Evolutionary conservation across 225 moss, liverwort and hornwort species (phyloP), one percentile per base, ranked within the genome.

Genomic region (Antitrichia curtipendula): DNA sequence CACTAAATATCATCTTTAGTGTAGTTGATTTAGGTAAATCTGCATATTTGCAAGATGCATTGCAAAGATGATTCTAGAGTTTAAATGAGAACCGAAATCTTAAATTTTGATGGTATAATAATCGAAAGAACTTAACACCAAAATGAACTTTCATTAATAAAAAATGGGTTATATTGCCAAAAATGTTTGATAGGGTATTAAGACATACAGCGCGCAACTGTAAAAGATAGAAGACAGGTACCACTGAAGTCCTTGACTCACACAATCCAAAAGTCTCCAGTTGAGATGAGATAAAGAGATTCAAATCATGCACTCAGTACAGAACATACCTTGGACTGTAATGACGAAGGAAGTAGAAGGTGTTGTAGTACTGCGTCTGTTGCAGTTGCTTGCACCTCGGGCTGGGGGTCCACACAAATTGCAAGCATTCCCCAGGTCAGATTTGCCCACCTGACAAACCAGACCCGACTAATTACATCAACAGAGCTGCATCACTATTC

Each of bases 341-440:
- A 40, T 80, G 90, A 76, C 79, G 88, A 91, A 87, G 88, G 75
- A 80, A 87, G 90, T 54, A 94, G 64, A 52, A 93, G 92, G 75
- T 86, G 83, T 53, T 83, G 83, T 58, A 90, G 75, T 17, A 91
- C 80, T 68, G 90, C 82, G 75, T 88, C 90, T 85, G 52, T 87
- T 77, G 92, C 94, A 64, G 76, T 79, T 88, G 87, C 80, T 90
- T 91, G 87, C 91, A 94, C 94, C 80, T 91, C 94, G 50, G 94
- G 92, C 87, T 94, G 94, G 81, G 94, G 87, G 78, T 94, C 94
- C 88, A 91, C 87, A 90, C 92, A 92, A 88, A 91, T 88, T 91
- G 94, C 94, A 87, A 94, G 94, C 78, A 94, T 85, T 87, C 94
- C 94, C 94, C 91, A 94, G 63, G 87, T 91, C 91, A 94, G 87